Evolutionary conservation across 2,329 filamentous ascomycete genomes (phyloP).

Genomic region (Aureobasidium subglaciale): DNA sequence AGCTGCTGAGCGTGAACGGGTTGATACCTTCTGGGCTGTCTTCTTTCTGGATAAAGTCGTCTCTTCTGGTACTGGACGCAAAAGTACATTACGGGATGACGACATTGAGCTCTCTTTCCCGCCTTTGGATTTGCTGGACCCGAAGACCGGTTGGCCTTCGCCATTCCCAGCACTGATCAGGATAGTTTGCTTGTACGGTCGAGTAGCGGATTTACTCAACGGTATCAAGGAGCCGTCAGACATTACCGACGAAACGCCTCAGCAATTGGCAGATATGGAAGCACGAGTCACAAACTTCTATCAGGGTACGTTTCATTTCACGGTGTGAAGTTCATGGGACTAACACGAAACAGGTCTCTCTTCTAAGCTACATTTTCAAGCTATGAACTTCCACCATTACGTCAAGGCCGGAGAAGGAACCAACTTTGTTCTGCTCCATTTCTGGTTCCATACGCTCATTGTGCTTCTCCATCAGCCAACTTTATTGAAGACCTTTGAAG

Average conservation of each 20-base stretch:
- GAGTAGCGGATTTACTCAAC: conserved; percentile 78
- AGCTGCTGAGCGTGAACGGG: conserved; percentile 70
- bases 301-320: conserved; percentile 40
- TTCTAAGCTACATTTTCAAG: conserved; percentile 71
- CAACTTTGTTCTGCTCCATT: conserved; percentile 78
- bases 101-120: conserved; percentile 76
- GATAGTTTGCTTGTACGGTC: conserved; percentile 79
- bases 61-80: conserved; percentile 76
- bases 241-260: conserved; percentile 66
- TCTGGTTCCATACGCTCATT: conserved; percentile 84
- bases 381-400: conserved; percentile 78
- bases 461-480: conserved; percentile 81
- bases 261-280: conserved; percentile 69
- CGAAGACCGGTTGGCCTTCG: conserved; percentile 60
- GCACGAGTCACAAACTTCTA: conserved; percentile 67
- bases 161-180: conserved; percentile 74
- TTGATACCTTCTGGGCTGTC: conserved; percentile 85
- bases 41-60: conserved; percentile 84
- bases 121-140: conserved; percentile 45
- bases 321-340: no score
- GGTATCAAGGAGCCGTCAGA: conserved; percentile 68
- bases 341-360: conserved; percentile 47
- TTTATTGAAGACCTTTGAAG: conserved; percentile 68
- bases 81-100: conserved; percentile 74
- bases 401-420: conserved; percentile 74